Evolutionary conservation across 352 stramenopile genomes (phyloP).

Genomic region (Phytopythium delawarense): DNA sequence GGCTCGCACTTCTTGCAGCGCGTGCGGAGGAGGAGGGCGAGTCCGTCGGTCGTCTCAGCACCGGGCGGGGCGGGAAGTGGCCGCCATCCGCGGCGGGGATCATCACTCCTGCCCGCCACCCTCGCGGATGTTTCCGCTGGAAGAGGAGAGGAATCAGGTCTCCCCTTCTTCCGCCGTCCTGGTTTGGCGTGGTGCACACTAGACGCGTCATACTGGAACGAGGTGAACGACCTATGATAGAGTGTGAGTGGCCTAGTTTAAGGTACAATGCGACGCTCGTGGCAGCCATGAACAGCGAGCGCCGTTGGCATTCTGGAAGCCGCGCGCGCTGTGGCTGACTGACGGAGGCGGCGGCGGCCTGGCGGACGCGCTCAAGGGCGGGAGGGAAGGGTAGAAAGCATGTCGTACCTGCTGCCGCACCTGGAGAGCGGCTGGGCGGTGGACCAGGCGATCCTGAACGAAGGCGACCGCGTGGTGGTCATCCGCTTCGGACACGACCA

Average conservation of each 20-base stretch:
- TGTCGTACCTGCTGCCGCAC: slow-evolving; percentile 98
- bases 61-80: no score
- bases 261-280: no score
- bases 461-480: slow-evolving; percentile 97
- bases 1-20: not conserved
- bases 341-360: not conserved
- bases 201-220: not conserved
- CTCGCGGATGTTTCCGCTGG: not conserved
- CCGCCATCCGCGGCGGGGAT: not conserved
- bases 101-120: not conserved
- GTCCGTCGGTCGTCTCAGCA: not conserved
- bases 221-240: not conserved
- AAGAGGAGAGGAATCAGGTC: not conserved
- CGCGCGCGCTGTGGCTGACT: not conserved
- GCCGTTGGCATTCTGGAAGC: slow-evolving; percentile 2
- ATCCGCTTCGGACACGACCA: slow-evolving; percentile 99
- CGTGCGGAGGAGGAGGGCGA: not conserved
- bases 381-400: slow-evolving; percentile 17
- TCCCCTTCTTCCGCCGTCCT: not conserved
- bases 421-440: slow-evolving; percentile 97
- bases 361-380: not conserved
- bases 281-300: not conserved
- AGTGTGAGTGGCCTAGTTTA: not conserved
- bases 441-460: slow-evolving; percentile 98
- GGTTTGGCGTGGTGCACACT: not conserved